These are phyloP conservation scores for Smittium culicis DNA, from an alignment of 371 early-diverging fungal species.

Conservation along the genomic window DNA sequence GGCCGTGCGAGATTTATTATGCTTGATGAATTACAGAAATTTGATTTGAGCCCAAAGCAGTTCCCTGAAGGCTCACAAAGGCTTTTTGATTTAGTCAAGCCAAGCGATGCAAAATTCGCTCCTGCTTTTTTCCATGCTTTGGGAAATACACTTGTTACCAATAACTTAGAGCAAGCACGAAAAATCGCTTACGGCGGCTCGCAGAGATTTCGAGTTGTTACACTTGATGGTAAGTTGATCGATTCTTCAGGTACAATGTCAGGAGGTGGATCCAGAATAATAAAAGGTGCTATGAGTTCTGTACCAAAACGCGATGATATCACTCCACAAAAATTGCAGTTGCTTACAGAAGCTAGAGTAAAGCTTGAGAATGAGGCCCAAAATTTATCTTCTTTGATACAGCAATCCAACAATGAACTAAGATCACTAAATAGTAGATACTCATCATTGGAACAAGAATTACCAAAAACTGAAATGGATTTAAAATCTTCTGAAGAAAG, in stretches of 20 bases:
- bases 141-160: slow-evolving; percentile 86
- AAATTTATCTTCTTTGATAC: slow-evolving; percentile 36
- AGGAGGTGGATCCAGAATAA: slow-evolving; percentile 71
- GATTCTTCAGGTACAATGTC: slow-evolving; percentile 96
- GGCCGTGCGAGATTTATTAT: slow-evolving; percentile 88
- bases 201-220: slow-evolving; percentile 87
- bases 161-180: slow-evolving; percentile 80
- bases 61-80: slow-evolving; percentile 72
- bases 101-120: slow-evolving; percentile 53
- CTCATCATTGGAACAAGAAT: slow-evolving; percentile 45
- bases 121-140: slow-evolving; percentile 88
- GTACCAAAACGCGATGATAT: slow-evolving; percentile 42
- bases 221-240: slow-evolving; percentile 90
- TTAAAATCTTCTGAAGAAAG: slow-evolving; percentile 44
- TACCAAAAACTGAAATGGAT: slow-evolving; percentile 67
- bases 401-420: slow-evolving; percentile 37
- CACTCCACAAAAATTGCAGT: slow-evolving; percentile 41
- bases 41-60: neutral
- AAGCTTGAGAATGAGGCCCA: slow-evolving; percentile 40
- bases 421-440: slow-evolving; percentile 40
- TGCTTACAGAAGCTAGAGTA: slow-evolving; percentile 41
- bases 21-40: slow-evolving; percentile 53
- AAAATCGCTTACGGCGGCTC: slow-evolving; percentile 71
- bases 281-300: slow-evolving; percentile 77
- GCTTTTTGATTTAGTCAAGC: slow-evolving; percentile 81